phyloP scores from a whole-genome alignment of 2,329 filamentous ascomycete species.

The Xylaria sp. region DNA sequence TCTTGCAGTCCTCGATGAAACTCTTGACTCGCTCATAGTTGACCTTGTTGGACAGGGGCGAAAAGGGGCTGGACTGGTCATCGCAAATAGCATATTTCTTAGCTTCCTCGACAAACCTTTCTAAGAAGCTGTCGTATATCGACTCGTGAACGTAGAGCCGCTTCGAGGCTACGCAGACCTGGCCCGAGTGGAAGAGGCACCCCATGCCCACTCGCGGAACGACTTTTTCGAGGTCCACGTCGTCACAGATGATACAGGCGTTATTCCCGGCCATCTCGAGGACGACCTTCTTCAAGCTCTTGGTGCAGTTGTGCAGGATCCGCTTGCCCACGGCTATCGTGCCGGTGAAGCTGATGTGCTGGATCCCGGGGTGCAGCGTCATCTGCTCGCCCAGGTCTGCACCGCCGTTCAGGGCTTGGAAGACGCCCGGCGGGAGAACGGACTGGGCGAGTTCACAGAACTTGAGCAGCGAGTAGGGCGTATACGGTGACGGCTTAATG shows the following conservation, averaged over 20 bases:
- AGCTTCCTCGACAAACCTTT: slow-evolving; percentile 45
- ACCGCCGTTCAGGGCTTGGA: slow-evolving; percentile 58
- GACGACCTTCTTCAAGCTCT: slow-evolving; percentile 56
- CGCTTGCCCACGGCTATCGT: slow-evolving; percentile 54
- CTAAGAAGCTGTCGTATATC: slow-evolving; percentile 59
- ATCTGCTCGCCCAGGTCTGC: slow-evolving; percentile 57
- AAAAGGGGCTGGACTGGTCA: slow-evolving; percentile 47
- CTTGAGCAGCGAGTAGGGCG: slow-evolving; percentile 55
- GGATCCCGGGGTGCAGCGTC: slow-evolving; percentile 56
- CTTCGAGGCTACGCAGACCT: slow-evolving; percentile 61
- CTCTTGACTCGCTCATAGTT: slow-evolving; percentile 64
- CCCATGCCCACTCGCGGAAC: slow-evolving; percentile 49
- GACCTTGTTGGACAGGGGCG: slow-evolving; percentile 66
- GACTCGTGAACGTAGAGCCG: slow-evolving; percentile 63
- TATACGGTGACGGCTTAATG: slow-evolving; percentile 62
- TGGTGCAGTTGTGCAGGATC: slow-evolving; percentile 52
- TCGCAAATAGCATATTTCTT: slow-evolving; percentile 47
- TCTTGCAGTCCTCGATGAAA: slow-evolving; percentile 58
- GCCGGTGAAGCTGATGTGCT: slow-evolving; percentile 63
- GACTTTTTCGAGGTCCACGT: slow-evolving; percentile 52
- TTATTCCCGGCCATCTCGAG: slow-evolving; percentile 60
- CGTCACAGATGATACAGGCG: slow-evolving; percentile 54
- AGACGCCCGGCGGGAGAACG: slow-evolving; percentile 57
- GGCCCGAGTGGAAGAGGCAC: slow-evolving; percentile 56
- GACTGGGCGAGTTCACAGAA: slow-evolving; percentile 52